phyloP scores from a whole-genome alignment of 495 filamentous ascomycete genomes.

The Opeltia flavorubescens region DNA sequence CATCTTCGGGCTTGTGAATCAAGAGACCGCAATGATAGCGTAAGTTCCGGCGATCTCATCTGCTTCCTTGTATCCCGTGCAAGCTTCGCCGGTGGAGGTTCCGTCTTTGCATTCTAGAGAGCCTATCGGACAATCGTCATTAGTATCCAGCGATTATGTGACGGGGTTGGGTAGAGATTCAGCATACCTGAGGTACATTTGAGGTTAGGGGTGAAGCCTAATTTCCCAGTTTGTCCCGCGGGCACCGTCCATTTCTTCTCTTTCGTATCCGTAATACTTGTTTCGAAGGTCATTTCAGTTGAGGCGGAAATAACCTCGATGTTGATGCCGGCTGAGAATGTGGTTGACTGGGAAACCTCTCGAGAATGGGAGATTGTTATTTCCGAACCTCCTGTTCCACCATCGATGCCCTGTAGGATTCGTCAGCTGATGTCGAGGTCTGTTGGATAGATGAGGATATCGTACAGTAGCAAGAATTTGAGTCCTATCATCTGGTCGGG shows the following conservation, averaged over 20 bases:
- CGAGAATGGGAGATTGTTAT: background rate
- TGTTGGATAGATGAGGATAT: background rate
- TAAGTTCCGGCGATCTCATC: slow-evolving; percentile 1
- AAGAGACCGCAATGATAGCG: background rate
- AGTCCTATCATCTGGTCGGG: background rate
- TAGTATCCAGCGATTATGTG: no score
- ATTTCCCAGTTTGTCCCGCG: background rate
- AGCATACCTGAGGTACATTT: background rate
- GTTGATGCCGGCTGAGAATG: slow-evolving; percentile 1
- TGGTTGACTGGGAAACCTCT: background rate
- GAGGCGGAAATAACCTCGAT: background rate
- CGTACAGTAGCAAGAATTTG: background rate
- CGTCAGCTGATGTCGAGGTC: no score
- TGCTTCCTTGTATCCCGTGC: background rate
- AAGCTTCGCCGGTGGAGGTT: background rate
- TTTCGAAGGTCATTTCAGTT: background rate
- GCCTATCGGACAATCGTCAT: no score
- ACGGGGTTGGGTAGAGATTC: no score
- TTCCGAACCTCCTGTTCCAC: background rate
- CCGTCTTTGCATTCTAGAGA: background rate
- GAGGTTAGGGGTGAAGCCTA: background rate
- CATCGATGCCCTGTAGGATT: background rate
- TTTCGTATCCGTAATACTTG: background rate
- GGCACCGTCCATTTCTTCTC: background rate
- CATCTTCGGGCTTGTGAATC: background rate